phyloP scores from a whole-genome alignment of 2,329 filamentous ascomycete species.

The Sphaerulina vaccinii region DNA sequence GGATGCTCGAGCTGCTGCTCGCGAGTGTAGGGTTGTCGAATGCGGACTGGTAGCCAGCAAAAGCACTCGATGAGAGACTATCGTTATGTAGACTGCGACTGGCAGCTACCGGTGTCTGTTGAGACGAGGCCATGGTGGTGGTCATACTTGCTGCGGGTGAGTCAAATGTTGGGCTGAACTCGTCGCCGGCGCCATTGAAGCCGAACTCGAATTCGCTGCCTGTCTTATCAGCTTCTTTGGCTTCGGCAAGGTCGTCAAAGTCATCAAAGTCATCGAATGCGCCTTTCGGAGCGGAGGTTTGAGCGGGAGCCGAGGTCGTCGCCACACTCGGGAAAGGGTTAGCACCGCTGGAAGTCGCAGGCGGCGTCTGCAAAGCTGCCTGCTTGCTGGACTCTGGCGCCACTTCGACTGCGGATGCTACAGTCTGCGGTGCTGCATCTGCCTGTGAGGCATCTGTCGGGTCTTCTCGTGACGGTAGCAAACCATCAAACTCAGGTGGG shows the following conservation, averaged over 20 bases:
- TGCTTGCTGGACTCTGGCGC: constrained; percentile 14
- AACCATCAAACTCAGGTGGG: constrained; percentile 55
- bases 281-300: constrained; percentile 42
- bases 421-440: constrained; percentile 9
- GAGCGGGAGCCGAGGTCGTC: constrained; percentile 2
- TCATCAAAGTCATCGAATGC: constrained; percentile 74
- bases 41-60: constrained; percentile 28
- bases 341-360: constrained; percentile 12
- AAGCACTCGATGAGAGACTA: constrained; percentile 28
- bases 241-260: constrained; percentile 80
- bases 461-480: constrained; percentile 56
- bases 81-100: constrained; percentile 21
- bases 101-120: constrained; percentile 40
- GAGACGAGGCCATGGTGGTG: constrained; percentile 45
- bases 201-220: constrained; percentile 81
- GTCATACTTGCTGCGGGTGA: constrained; percentile 55
- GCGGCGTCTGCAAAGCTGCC: constrained; percentile 16
- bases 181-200: constrained; percentile 56
- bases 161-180: constrained; percentile 82
- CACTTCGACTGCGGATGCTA: constrained; percentile 16
- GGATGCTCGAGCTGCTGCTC: constrained; percentile 27
- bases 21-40: constrained; percentile 7
- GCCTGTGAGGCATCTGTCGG: constrained; percentile 40
- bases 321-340: constrained; percentile 6
- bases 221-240: constrained; percentile 69